Percentiles rank a stretch among this genome's conserved stretches.
phyloP scores from a whole-genome alignment of 2,329 filamentous ascomycete genomes.

The Fusarium caatingaense region DNA sequence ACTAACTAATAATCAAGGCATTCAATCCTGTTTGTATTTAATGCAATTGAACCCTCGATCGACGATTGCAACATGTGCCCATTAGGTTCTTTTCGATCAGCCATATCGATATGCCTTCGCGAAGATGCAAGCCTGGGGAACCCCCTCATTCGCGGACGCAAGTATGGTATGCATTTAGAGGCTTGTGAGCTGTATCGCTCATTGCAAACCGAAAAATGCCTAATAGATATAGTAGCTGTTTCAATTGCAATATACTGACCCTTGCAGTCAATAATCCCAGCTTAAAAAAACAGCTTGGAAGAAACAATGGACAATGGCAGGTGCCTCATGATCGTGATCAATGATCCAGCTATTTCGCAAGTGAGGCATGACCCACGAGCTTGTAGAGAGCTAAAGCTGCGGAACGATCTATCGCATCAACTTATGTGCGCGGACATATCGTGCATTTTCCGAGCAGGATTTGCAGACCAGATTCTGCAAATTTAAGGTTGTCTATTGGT shows the following conservation, averaged over 20 bases:
- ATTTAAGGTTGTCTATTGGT: conserved; percentile 35
- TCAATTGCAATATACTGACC: neutral
- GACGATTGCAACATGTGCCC: conserved; percentile 3
- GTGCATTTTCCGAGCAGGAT: conserved; percentile 41
- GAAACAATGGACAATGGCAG: neutral
- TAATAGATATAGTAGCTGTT: neutral
- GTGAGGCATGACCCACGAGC: conserved; percentile 11
- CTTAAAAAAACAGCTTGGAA: neutral
- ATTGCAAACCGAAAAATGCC: neutral
- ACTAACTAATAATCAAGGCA: conserved; percentile 25
- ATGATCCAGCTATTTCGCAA: conserved; percentile 8
- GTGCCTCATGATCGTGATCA: conserved; percentile 23
- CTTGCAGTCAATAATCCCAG: neutral
- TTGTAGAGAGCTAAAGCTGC: conserved; percentile 28
- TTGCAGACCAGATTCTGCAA: conserved; percentile 36
- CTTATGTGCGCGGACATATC: conserved; percentile 38
- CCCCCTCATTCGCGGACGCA: conserved; percentile 11
- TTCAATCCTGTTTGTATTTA: conserved; percentile 4
- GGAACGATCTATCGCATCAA: conserved; percentile 40
- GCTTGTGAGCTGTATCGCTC: neutral
- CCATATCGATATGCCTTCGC: conserved; percentile 1
- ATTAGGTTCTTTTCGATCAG: conserved; percentile 6
- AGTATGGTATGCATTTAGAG: conserved; percentile 18
- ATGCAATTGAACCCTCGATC: conserved; percentile 27
- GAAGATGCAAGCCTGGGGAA: conserved; percentile 31